Evolutionary conservation across 1,284 basidiomycete species (phyloP).

Genomic region (Thelephora terrestris): DNA sequence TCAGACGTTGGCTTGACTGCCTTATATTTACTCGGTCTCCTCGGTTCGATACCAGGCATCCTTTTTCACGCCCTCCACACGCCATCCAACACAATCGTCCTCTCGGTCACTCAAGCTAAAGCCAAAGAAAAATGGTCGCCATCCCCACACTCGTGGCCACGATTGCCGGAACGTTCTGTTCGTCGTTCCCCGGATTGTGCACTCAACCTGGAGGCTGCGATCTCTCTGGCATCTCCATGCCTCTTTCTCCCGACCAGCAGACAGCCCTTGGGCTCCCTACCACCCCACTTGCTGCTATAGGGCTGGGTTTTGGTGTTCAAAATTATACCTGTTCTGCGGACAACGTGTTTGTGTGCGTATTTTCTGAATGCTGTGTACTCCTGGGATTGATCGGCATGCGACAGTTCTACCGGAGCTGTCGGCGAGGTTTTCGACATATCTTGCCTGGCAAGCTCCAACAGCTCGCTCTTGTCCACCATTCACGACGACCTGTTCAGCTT

Average conservation of each 20-base stretch:
- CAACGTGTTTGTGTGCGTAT: conserved; percentile 21
- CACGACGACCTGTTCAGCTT: conserved; percentile 21
- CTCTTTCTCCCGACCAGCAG: conserved; percentile 17
- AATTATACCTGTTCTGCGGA: conserved; percentile 26
- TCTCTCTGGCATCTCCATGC: conserved; percentile 12
- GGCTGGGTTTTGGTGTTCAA: conserved; percentile 23
- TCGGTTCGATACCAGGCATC: no score
- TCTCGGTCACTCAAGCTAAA: background rate
- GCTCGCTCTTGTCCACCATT: conserved; percentile 8
- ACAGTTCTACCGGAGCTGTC: conserved; percentile 22
- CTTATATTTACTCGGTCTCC: no score
- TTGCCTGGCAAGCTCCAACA: conserved; percentile 16
- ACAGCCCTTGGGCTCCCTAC: conserved; percentile 15
- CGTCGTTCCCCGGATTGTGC: no score
- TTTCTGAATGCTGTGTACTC: background rate
- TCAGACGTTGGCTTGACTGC: no score
- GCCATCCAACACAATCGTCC: background rate
- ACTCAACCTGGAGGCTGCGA: conserved; percentile 9
- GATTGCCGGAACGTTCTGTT: no score
- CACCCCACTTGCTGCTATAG: conserved; percentile 10
- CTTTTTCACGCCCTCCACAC: no score
- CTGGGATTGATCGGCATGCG: background rate
- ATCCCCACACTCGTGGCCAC: background rate
- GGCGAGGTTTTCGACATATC: conserved; percentile 32
- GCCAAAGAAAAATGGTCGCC: background rate